Base-by-base conservation (phyloP, 257 asterid species). In the Nicotiana undulata region DNA sequence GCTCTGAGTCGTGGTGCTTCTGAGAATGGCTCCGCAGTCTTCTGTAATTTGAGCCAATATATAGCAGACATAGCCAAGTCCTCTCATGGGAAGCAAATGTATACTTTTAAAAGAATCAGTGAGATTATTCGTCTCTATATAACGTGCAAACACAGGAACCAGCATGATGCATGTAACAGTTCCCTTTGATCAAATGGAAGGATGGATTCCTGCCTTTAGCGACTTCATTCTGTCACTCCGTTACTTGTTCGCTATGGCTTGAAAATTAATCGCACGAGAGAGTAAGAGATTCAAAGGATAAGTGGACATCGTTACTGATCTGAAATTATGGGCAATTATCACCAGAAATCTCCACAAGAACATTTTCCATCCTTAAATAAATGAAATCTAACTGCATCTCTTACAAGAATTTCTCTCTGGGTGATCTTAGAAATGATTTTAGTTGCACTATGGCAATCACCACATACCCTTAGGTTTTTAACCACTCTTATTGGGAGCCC, bases 291-390 rank as follows among this genome's bases (percentile, higher is more conserved):
- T 40, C 12, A 40, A 40, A 40, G 49, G 49, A 40, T 40, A 40
- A 40, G 12, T 40, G 49, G 49, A 40, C 61, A 26, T 49, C 17
- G 15, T 31, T 76, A 53, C 34, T 31, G 49, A 51, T 20, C 6
- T 5, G 1, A 53, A 72, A 31, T 66, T 15, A 59, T 8, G 52
- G 20, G 46, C 3, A 40, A 55, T 29, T 31, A 64, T 83, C 89
- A 87, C 90, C 88, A 89, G 77, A 87, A 87, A 81, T 87, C 90
- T 60, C 90, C 89, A 81, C 88, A 87, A 55, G 92, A 89, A 75
- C 92, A 89, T 79, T 34, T 68, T 75, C 89, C 90, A 22, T 85
- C 85, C 70, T 89, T 85, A 78, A 85, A 89, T 55, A 87, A 82
- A 85, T 89, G 90, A 75, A 85, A 89, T 7, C 85, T 83, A 9